phyloP scores from a whole-genome alignment of 495 filamentous ascomycete genomes.

The Penicillium fimorum region DNA sequence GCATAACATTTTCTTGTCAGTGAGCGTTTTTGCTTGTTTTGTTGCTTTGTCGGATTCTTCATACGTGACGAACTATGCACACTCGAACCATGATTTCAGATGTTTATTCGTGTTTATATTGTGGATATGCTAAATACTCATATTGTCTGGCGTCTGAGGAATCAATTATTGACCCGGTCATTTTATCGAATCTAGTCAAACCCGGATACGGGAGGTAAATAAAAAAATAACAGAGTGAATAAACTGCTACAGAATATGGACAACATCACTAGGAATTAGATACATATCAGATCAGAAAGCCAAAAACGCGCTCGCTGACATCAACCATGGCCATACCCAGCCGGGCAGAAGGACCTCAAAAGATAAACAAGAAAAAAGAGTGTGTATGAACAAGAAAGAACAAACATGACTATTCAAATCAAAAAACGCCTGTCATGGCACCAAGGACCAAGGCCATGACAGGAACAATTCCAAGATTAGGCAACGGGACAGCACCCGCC shows the following conservation, averaged over 20 bases:
- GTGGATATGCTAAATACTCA: background rate
- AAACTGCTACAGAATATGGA: slow-evolving; percentile 9
- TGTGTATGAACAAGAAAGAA: slow-evolving; percentile 6
- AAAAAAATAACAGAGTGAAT: background rate
- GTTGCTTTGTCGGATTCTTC: background rate
- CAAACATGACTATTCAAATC: background rate
- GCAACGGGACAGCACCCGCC: slow-evolving; percentile 13
- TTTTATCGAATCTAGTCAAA: background rate
- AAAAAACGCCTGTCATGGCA: background rate
- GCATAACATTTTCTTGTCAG: background rate
- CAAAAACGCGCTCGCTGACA: slow-evolving; percentile 25
- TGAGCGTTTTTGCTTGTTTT: slow-evolving; percentile 7
- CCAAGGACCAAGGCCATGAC: background rate
- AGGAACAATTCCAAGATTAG: background rate
- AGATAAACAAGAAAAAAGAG: slow-evolving; percentile 12
- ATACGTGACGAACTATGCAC: slow-evolving; percentile 2
- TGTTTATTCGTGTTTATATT: background rate
- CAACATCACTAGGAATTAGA: slow-evolving; percentile 8
- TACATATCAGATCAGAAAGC: slow-evolving; percentile 5
- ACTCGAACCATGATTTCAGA: background rate
- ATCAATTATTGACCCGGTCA: background rate
- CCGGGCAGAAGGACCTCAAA: slow-evolving; percentile 7
- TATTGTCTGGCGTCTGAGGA: background rate
- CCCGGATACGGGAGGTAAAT: background rate
- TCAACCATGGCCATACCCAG: slow-evolving; percentile 21